A percentile compares a stretch with the other conserved stretches of the same genome.
Evolutionary conservation across 306 rosid species (phyloP).

Genomic region (Prunus mira): DNA sequence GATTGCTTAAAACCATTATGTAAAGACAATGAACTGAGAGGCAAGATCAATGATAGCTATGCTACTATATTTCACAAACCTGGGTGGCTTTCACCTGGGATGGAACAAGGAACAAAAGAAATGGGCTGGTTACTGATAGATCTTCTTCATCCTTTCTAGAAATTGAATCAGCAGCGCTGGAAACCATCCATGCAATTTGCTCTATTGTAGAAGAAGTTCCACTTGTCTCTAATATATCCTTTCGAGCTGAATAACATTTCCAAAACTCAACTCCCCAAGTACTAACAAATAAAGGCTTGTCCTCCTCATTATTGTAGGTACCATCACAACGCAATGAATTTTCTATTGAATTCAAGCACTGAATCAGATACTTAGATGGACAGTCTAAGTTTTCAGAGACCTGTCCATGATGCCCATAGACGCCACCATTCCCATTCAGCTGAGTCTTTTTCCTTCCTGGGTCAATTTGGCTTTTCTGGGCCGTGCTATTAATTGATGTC

Average conservation of each 20-base stretch:
- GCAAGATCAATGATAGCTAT: conserved; percentile 10
- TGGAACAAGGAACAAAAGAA: conserved; percentile 80
- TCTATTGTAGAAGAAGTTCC: conserved; percentile 60
- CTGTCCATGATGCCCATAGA: conserved; percentile 15
- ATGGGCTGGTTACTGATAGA: conserved; percentile 56
- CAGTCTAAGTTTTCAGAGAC: conserved; percentile 37
- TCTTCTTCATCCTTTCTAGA: conserved; percentile 81
- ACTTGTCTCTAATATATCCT: conserved; percentile 70
- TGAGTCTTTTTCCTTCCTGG: conserved; percentile 23
- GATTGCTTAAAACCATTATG: background rate
- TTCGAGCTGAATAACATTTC: conserved; percentile 63
- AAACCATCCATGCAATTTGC: conserved; percentile 86
- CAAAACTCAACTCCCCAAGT: conserved; percentile 90
- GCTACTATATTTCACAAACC: conserved; percentile 40
- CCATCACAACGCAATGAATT: conserved; percentile 53
- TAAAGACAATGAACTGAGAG: background rate
- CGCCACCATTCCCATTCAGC: conserved; percentile 23
- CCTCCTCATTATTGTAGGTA: conserved; percentile 49
- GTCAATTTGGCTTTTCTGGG: conserved; percentile 20
- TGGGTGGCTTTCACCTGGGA: conserved; percentile 71
- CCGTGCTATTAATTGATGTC: conserved; percentile 10
- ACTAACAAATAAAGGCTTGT: conserved; percentile 50
- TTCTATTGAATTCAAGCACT: conserved; percentile 80
- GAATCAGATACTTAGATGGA: conserved; percentile 74
- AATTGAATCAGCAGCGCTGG: conserved; percentile 71